Evolutionary conservation across 352 stramenopile genomes (phyloP).

Genomic region (Phytopythium chamaehyphon): DNA sequence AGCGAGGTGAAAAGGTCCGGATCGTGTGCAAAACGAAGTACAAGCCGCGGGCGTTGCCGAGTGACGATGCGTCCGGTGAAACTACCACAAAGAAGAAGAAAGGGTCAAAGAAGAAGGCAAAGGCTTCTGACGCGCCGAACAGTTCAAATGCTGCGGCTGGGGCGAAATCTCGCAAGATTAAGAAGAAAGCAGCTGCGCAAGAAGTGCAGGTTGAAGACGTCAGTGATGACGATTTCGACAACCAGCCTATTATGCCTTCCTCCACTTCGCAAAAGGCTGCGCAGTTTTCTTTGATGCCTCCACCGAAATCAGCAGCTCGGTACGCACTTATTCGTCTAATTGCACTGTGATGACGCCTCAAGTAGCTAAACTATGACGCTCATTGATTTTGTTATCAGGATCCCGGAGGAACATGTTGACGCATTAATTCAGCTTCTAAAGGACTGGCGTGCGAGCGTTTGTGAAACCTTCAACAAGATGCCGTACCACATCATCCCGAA

Average conservation of each 20-base stretch:
- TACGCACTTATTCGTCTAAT: conserved; percentile 16
- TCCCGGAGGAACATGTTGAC: conserved; percentile 65
- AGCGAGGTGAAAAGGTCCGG: conserved; percentile 62
- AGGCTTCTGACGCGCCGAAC: conserved; percentile 9
- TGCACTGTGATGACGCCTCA: neutral
- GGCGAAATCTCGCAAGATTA: conserved; percentile 20
- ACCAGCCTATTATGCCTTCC: conserved; percentile 33
- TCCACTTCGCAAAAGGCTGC: conserved; percentile 9
- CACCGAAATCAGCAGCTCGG: conserved; percentile 39
- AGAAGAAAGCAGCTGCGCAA: conserved; percentile 29
- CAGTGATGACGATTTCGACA: conserved; percentile 57
- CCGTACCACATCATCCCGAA: conserved; percentile 86
- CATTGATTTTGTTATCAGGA: conserved; percentile 25
- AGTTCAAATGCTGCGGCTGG: too few species aligned
- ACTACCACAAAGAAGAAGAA: conserved; percentile 32
- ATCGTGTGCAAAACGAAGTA: conserved; percentile 80
- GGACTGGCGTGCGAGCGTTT: conserved; percentile 84
- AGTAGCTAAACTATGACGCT: neutral
- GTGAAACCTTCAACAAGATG: conserved; percentile 84
- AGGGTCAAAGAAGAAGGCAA: conserved; percentile 33
- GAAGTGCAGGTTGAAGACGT: conserved; percentile 57
- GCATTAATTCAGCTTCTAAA: conserved; percentile 76
- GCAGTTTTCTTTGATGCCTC: conserved; percentile 52
- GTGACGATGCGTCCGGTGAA: conserved; percentile 12
- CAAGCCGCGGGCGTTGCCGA: conserved; percentile 21